Conservation (phyloP, 495 filamentous ascomycete species). For the Neurospora terricola region DNA sequence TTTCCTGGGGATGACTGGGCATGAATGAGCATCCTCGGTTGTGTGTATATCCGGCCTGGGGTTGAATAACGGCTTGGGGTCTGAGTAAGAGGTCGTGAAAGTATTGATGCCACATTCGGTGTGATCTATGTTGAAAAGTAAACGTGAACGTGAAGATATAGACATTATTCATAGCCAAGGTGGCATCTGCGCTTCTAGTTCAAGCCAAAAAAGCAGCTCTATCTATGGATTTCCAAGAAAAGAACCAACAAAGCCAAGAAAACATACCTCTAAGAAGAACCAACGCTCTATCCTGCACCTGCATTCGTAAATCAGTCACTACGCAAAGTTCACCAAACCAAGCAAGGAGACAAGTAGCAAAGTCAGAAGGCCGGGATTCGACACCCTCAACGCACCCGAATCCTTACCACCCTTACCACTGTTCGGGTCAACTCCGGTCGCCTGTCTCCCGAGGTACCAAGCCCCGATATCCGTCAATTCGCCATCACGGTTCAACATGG, state of each 20-base stretch:
- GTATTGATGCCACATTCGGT: background rate
- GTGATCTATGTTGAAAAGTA: background rate
- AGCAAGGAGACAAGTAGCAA: background rate
- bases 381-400: background rate
- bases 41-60: background rate
- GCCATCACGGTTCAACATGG: constrained; percentile 53
- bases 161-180: background rate
- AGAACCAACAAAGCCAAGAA: background rate
- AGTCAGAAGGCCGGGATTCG: background rate
- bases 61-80: background rate
- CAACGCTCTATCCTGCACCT: background rate
- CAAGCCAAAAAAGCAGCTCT: background rate
- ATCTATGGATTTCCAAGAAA: background rate
- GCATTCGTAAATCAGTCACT: background rate
- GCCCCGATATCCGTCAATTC: constrained; percentile 61
- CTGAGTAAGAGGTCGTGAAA: background rate
- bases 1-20: background rate
- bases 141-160: background rate
- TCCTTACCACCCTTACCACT: constrained; percentile 3
- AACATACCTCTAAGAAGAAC: background rate
- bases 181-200: background rate
- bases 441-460: constrained; percentile 56
- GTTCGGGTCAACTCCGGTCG: constrained; percentile 34
- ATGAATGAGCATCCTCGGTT: background rate
- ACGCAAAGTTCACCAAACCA: background rate